Conservation (phyloP, 164 flowering plant species). For the Vitis cinerea region DNA sequence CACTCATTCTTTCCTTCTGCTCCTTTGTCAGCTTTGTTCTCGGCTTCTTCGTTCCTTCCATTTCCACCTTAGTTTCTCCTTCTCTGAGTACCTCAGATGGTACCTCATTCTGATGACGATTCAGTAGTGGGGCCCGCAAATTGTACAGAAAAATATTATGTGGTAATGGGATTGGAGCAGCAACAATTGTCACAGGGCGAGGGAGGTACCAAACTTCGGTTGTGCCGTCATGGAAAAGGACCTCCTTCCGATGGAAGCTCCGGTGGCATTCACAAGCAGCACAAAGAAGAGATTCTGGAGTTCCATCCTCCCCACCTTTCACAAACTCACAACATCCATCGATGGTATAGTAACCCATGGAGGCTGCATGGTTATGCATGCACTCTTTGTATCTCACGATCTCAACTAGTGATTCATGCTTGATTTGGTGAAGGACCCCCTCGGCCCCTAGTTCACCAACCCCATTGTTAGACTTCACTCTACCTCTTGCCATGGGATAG, state of each 20-base stretch:
- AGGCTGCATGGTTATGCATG: slow-evolving; percentile 16
- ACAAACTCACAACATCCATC: slow-evolving; percentile 22
- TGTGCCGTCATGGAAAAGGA: too few species aligned
- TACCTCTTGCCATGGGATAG: background rate
- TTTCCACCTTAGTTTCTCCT: too few species aligned
- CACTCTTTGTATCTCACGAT: slow-evolving; percentile 10
- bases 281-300: slow-evolving; percentile 6
- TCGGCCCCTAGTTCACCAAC: background rate
- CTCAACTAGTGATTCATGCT: background rate
- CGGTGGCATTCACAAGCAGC: slow-evolving; percentile 22
- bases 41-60: background rate
- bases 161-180: background rate
- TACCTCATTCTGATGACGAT: too few species aligned
- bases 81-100: too few species aligned
- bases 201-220: background rate
- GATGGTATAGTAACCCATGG: slow-evolving; percentile 6
- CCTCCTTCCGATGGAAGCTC: slow-evolving; percentile 14
- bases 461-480: background rate
- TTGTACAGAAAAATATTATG: too few species aligned
- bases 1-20: slow-evolving; percentile 3
- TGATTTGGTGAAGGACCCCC: background rate
- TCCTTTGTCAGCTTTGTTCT: background rate
- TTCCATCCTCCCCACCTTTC: slow-evolving; percentile 16
- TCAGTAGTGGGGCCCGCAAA: too few species aligned
- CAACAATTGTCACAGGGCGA: background rate